These are phyloP conservation scores for Melastoma malabathricum DNA, from an alignment of 345 rosid species.

Conservation along the genomic window DNA sequence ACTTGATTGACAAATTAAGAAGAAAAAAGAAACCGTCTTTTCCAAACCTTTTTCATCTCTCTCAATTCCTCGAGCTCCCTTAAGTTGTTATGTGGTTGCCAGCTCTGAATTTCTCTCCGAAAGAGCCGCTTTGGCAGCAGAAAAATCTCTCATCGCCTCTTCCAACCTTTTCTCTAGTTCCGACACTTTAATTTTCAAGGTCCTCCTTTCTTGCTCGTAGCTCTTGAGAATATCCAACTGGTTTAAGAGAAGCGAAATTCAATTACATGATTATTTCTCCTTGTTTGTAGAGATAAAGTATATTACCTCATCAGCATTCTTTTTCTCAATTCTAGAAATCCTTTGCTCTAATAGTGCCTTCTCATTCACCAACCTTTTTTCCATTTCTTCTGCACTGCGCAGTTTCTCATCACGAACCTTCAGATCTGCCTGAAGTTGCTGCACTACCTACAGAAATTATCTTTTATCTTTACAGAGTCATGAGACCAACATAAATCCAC, in stretches of 20 bases:
- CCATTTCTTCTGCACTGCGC: constrained; percentile 36
- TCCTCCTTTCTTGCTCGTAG: constrained; percentile 53
- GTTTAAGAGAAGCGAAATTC: constrained; percentile 6
- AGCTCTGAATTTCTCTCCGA: constrained; percentile 40
- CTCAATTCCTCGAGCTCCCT: constrained; percentile 86
- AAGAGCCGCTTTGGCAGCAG: constrained; percentile 37
- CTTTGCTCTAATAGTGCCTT: constrained; percentile 48
- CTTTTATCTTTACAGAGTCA: constrained; percentile 7
- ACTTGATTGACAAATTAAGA: not conserved
- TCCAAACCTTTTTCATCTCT: constrained; percentile 83
- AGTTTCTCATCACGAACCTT: constrained; percentile 45
- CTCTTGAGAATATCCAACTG: constrained; percentile 46
- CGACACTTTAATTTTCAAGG: constrained; percentile 39
- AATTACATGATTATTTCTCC: too few relatives aligned
- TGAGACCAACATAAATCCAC: not conserved
- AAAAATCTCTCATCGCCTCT: constrained; percentile 35
- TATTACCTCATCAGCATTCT: constrained; percentile 62
- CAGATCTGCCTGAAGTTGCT: constrained; percentile 55
- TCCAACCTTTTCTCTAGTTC: constrained; percentile 66
- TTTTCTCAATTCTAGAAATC: constrained; percentile 44
- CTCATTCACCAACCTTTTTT: constrained; percentile 38
- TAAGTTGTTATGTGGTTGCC: constrained; percentile 40
- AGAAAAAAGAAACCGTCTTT: not conserved
- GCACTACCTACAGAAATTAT: constrained; percentile 24
- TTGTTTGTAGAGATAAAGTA: too few relatives aligned